Conservation (phyloP, 2,329 filamentous ascomycete species). For the Sporothrix dimorphospora region DNA sequence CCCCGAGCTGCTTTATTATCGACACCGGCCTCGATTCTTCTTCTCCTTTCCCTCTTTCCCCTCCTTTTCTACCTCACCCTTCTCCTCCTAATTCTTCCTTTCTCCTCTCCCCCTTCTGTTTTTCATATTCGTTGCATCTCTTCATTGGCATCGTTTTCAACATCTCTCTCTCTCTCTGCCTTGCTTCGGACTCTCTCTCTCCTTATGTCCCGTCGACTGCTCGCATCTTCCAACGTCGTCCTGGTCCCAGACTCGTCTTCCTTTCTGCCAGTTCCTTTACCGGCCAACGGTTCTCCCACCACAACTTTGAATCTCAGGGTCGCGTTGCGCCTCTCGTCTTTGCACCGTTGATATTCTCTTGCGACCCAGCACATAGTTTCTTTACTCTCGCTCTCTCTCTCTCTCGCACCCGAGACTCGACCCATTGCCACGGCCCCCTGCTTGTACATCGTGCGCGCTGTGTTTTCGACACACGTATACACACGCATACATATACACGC, state of each 20-base stretch:
- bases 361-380: background rate
- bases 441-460: conserved; percentile 12
- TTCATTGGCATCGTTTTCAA: background rate
- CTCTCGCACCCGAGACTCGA: conserved; percentile 24
- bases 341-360: background rate
- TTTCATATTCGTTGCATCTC: background rate
- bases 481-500: background rate
- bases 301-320: background rate
- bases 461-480: conserved; percentile 17
- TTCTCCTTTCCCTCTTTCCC: conserved; percentile 3
- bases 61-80: background rate
- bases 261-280: background rate
- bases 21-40: background rate
- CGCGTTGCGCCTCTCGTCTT: background rate
- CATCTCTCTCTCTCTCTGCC: background rate
- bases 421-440: conserved; percentile 26
- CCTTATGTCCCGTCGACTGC: background rate
- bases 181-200: background rate
- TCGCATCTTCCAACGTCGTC: background rate
- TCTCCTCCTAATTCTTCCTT: conserved; percentile 7
- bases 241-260: background rate
- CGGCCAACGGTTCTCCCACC: background rate
- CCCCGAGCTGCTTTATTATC: conserved; percentile 13
- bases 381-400: background rate
- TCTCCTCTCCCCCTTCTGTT: background rate